phyloP scores from a whole-genome alignment of 129 eudicot species.

The Mikania micrantha region DNA sequence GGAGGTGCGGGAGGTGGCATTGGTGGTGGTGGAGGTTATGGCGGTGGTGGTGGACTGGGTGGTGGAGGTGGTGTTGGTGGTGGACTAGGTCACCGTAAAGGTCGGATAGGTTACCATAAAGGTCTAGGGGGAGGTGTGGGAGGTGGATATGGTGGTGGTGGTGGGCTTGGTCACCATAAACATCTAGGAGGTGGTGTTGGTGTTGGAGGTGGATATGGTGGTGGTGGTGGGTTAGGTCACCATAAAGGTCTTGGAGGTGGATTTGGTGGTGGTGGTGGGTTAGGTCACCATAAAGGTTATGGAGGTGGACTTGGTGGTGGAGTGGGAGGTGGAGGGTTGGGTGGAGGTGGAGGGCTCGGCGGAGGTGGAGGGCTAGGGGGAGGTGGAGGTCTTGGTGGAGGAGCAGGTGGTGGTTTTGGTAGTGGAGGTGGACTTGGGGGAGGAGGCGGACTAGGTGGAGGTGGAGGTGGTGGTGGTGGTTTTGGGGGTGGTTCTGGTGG shows the following conservation, averaged over 20 bases:
- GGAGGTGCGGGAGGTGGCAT: constrained; percentile 29
- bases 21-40: constrained; percentile 28
- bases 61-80: constrained; percentile 10
- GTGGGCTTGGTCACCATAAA: background rate
- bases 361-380: constrained; percentile 9
- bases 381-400: constrained; percentile 20
- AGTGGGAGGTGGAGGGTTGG: constrained; percentile 3
- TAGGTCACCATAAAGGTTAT: constrained; percentile 25
- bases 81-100: constrained; percentile 12
- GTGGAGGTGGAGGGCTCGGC: constrained; percentile 14
- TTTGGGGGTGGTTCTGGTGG: constrained; percentile 31
- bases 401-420: constrained; percentile 7
- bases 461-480: constrained; percentile 29
- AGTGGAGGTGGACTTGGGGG: constrained; percentile 12
- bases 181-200: constrained; percentile 18
- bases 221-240: constrained; percentile 12
- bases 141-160: constrained; percentile 2
- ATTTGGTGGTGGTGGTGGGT: constrained; percentile 22
- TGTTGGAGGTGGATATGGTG: background rate
- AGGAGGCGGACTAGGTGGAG: constrained; percentile 26
- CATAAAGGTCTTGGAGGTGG: constrained; percentile 17
- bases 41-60: constrained; percentile 21
- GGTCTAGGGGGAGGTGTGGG: constrained; percentile 18
- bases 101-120: background rate
- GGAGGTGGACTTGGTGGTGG: constrained; percentile 17